Percentiles rank a stretch among this genome's conserved stretches.
Evolutionary conservation across 306 rosid species (phyloP).

Genomic region (Rosa chinensis): DNA sequence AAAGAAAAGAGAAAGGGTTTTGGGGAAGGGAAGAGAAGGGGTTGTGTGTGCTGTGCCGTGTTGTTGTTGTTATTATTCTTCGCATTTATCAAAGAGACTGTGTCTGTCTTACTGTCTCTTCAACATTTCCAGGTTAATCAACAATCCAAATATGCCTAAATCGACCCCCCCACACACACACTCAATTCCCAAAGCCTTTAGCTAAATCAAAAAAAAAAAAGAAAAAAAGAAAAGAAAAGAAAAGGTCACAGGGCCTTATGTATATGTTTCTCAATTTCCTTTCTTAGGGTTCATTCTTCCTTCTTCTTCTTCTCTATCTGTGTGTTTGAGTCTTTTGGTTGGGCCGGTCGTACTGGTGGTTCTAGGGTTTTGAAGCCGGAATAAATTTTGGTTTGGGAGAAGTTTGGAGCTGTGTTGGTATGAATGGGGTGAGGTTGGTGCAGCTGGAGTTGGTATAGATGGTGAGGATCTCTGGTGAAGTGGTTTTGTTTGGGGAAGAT

Average conservation of each 20-base stretch:
- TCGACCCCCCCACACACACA: slow-evolving; percentile 20
- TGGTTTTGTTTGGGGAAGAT: slow-evolving; percentile 25
- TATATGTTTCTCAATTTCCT: slow-evolving; percentile 18
- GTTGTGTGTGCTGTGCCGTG: slow-evolving; percentile 8
- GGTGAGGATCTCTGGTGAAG: slow-evolving; percentile 38
- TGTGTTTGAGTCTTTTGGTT: not conserved
- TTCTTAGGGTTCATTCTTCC: slow-evolving; percentile 27
- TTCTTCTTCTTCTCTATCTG: not conserved
- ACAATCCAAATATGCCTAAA: slow-evolving; percentile 8
- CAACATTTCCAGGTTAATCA: slow-evolving; percentile 33
- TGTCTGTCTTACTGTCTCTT: slow-evolving; percentile 30
- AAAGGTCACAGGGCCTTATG: slow-evolving; percentile 18
- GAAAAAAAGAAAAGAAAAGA: too few relatives aligned
- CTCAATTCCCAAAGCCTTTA: slow-evolving; percentile 42
- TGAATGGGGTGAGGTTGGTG: slow-evolving; percentile 23
- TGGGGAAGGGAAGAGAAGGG: slow-evolving; percentile 19
- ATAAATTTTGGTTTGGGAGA: not conserved
- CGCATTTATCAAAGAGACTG: slow-evolving; percentile 42
- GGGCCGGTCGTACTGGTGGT: not conserved
- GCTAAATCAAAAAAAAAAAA: not conserved
- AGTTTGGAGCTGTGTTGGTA: not conserved
- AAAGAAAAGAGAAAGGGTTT: not conserved
- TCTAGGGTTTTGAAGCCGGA: slow-evolving; percentile 56
- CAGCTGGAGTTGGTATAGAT: slow-evolving; percentile 8
- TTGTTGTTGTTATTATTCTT: not conserved